A percentile compares a stretch with the other conserved stretches of the same genome.
phyloP scores from a whole-genome alignment of 495 filamentous ascomycete species.

The Echria macrotheca region DNA sequence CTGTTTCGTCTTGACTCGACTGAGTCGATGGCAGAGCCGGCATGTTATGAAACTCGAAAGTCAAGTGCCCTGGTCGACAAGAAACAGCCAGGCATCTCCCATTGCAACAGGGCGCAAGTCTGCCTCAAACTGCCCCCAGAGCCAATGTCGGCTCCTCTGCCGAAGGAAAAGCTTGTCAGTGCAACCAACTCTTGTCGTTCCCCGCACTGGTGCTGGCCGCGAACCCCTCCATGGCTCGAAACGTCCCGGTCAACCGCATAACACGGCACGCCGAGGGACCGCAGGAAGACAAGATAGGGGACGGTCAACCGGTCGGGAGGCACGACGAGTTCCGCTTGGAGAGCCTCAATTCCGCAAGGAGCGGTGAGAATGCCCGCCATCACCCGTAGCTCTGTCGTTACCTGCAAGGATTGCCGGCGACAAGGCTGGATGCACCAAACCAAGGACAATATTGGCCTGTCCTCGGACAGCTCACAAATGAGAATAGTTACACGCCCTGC shows the following conservation, averaged over 20 bases:
- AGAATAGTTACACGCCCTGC: neutral
- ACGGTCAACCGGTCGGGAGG: neutral
- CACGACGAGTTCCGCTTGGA: too few species aligned
- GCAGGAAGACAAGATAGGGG: neutral
- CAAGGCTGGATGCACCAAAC: neutral
- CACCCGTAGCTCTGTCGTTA: neutral
- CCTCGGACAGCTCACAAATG: constrained; percentile 1
- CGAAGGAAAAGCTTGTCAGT: constrained; percentile 2
- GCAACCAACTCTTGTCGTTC: neutral
- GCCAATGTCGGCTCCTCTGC: constrained; percentile 4
- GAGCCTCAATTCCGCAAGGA: too few species aligned
- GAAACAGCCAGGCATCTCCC: neutral
- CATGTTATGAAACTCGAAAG: constrained; percentile 8
- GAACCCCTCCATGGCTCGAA: neutral
- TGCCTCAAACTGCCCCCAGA: too few species aligned
- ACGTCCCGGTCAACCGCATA: constrained; percentile 2
- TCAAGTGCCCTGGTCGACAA: constrained; percentile 3
- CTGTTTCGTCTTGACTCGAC: constrained; percentile 20
- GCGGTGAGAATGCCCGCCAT: constrained; percentile 5
- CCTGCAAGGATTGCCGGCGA: neutral
- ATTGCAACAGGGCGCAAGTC: too few species aligned
- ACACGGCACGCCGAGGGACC: constrained; percentile 1
- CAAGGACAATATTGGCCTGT: constrained; percentile 2
- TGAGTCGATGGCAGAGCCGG: constrained; percentile 1
- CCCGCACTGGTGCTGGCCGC: neutral